Evolutionary conservation across 768 basidiomycete species (phyloP).

Genomic region (Tulasnella sp.): DNA sequence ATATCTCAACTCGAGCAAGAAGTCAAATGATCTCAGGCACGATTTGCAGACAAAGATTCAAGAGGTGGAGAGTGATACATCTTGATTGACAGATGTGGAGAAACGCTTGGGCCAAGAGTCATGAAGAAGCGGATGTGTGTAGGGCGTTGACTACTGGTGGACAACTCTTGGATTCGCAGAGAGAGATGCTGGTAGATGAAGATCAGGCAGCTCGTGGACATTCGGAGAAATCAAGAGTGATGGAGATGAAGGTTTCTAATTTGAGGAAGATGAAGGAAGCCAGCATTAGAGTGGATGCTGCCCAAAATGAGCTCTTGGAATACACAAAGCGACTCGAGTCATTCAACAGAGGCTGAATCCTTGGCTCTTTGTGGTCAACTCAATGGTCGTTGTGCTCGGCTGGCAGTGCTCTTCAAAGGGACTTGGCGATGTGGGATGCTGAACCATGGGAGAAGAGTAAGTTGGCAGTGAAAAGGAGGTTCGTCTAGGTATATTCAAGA

Average conservation of each 20-base stretch:
- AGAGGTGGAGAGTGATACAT: constrained; percentile 58
- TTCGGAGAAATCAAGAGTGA: constrained; percentile 64
- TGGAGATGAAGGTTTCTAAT: constrained; percentile 64
- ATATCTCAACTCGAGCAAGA: constrained; percentile 61
- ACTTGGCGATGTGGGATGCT: constrained; percentile 50
- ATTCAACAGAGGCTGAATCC: constrained; percentile 52
- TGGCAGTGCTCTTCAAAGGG: constrained; percentile 55
- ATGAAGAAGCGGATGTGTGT: constrained; percentile 86
- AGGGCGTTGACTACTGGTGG: constrained; percentile 79
- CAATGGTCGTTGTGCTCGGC: constrained; percentile 55
- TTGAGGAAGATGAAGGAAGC: constrained; percentile 71
- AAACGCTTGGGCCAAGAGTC: constrained; percentile 81
- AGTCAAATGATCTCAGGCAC: constrained; percentile 57
- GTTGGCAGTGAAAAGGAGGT: constrained; percentile 52
- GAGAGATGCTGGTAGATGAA: constrained; percentile 72
- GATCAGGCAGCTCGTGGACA: constrained; percentile 62
- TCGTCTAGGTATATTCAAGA: constrained; percentile 66
- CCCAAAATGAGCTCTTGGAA: constrained; percentile 48
- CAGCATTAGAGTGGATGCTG: constrained; percentile 54
- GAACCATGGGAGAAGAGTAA: constrained; percentile 50
- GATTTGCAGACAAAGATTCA: constrained; percentile 65
- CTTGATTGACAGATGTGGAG: constrained; percentile 64
- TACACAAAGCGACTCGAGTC: constrained; percentile 59
- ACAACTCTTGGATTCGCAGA: constrained; percentile 76
- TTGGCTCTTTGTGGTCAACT: constrained; percentile 58